Conservation (phyloP, 805 yeast genomes). For the Metschnikowia santaceciliae region DNA sequence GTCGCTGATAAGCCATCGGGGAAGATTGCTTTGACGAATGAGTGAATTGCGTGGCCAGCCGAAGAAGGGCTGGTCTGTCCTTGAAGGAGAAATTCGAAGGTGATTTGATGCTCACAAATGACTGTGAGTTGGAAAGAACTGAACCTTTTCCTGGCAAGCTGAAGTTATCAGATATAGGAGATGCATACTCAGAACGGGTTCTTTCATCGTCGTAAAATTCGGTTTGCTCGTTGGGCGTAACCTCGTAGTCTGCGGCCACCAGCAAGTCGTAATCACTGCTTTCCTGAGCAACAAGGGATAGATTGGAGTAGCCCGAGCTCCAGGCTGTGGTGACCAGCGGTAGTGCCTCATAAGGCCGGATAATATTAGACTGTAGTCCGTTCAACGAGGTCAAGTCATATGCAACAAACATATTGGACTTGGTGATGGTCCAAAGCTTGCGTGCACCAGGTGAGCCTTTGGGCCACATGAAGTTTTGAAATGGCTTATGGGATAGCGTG, state of each 20-base stretch:
- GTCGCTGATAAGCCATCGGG: constrained; percentile 17
- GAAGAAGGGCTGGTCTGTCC: constrained; percentile 11
- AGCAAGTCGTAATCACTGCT: constrained; percentile 36
- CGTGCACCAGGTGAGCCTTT: constrained; percentile 20
- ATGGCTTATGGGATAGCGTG: constrained; percentile 41
- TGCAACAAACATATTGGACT: constrained; percentile 35
- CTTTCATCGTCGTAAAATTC: constrained; percentile 3
- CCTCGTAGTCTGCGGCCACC: constrained; percentile 2
- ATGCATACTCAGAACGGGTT: background rate
- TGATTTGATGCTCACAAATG: background rate
- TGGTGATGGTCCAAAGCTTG: constrained; percentile 38
- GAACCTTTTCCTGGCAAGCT: constrained; percentile 3
- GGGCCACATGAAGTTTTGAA: constrained; percentile 44
- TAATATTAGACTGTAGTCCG: constrained; percentile 21
- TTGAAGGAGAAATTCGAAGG: constrained; percentile 6
- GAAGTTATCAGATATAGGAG: constrained; percentile 1
- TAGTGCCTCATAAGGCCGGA: constrained; percentile 46
- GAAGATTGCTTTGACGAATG: constrained; percentile 20
- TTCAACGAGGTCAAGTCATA: constrained; percentile 26
- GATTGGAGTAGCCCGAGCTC: constrained; percentile 47
- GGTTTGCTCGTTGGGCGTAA: background rate
- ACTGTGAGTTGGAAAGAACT: background rate
- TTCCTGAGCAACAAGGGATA: constrained; percentile 52
- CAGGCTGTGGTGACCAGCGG: constrained; percentile 53
- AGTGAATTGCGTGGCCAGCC: constrained; percentile 11